A percentile compares a stretch with the other conserved stretches of the same genome.
Evolutionary conservation across 306 rosid species (phyloP).

Genomic region (Sophora flavescens): DNA sequence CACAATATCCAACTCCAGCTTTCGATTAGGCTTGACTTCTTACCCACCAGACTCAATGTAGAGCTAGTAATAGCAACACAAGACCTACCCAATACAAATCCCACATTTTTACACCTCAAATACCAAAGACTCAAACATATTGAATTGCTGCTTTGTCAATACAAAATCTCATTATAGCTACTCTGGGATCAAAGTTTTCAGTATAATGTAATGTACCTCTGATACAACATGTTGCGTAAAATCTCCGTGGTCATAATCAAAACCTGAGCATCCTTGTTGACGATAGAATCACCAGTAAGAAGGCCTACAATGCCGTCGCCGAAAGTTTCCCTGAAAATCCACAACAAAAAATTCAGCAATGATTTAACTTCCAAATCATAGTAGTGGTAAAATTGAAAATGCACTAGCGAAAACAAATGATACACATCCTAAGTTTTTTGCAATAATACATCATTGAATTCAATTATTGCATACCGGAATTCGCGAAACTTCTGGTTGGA

Average conservation of each 20-base stretch:
- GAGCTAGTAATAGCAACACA: conserved; percentile 15
- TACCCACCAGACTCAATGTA: conserved; percentile 6
- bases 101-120: conserved; percentile 14
- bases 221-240: conserved; percentile 96
- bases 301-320: conserved; percentile 90
- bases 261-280: conserved; percentile 91
- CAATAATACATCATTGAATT: not conserved
- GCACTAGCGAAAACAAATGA: conserved; percentile 26
- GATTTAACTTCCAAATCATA: conserved; percentile 11
- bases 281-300: conserved; percentile 91
- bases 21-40: conserved; percentile 22
- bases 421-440: not conserved
- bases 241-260: conserved; percentile 98
- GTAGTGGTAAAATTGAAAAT: not conserved
- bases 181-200: not conserved
- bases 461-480: conserved; percentile 65
- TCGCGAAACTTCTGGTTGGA: conserved; percentile 98
- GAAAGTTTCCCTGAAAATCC: conserved; percentile 77
- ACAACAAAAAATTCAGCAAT: conserved; percentile 28
- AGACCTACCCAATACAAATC: conserved; percentile 6
- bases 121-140: not conserved
- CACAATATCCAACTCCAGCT: conserved; percentile 3
- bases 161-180: conserved; percentile 11
- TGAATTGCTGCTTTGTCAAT: conserved; percentile 2
- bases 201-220: conserved; percentile 64